phyloP scores from a whole-genome alignment of 2,329 filamentous ascomycete genomes.

The Cladosporium phlei region DNA sequence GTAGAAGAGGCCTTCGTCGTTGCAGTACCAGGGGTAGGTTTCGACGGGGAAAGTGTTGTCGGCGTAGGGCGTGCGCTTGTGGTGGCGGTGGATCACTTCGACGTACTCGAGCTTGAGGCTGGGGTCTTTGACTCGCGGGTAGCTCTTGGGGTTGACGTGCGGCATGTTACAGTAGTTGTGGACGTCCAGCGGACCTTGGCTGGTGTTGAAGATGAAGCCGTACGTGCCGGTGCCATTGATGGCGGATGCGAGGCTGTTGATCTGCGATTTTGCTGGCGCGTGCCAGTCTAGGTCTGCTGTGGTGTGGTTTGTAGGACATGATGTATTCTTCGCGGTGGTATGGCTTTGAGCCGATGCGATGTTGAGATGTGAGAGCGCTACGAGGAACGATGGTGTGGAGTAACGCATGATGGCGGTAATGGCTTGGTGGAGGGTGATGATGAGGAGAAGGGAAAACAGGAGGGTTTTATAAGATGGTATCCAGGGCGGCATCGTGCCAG shows the following conservation, averaged over 20 bases:
- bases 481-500: neutral
- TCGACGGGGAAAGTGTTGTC: slow-evolving; percentile 73
- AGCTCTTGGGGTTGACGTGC: slow-evolving; percentile 66
- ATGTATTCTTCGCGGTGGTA: slow-evolving; percentile 10
- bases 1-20: slow-evolving; percentile 65
- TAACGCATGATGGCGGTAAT: slow-evolving; percentile 29
- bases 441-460: slow-evolving; percentile 21
- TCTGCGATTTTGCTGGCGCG: slow-evolving; percentile 48
- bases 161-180: slow-evolving; percentile 91
- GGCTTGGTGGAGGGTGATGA: slow-evolving; percentile 24
- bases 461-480: slow-evolving; percentile 22
- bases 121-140: slow-evolving; percentile 45
- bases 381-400: slow-evolving; percentile 22
- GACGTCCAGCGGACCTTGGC: slow-evolving; percentile 50
- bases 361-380: slow-evolving; percentile 13
- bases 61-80: slow-evolving; percentile 78
- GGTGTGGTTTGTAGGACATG: slow-evolving; percentile 13
- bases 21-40: slow-evolving; percentile 67
- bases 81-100: slow-evolving; percentile 77
- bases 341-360: neutral
- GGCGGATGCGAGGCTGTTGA: slow-evolving; percentile 59
- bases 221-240: slow-evolving; percentile 60
- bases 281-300: slow-evolving; percentile 52
- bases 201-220: slow-evolving; percentile 69
- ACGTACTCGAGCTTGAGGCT: slow-evolving; percentile 69